These are phyloP conservation scores for Aspergillus flavus DNA, from an alignment of 2,329 filamentous ascomycete species.

Conservation along the genomic window DNA sequence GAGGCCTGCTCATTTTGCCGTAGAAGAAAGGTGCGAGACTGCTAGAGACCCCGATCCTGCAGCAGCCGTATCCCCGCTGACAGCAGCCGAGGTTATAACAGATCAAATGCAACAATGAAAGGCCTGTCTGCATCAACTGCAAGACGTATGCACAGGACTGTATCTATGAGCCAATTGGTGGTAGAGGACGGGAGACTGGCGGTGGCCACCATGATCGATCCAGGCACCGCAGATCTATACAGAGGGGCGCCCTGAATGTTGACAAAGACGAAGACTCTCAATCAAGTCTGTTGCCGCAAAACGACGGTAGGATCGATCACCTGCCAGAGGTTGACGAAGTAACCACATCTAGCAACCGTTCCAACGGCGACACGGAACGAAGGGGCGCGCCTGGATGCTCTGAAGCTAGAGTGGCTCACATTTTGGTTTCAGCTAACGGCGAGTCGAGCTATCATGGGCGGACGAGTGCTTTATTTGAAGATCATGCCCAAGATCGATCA, in stretches of 20 bases:
- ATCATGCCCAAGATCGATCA: background rate
- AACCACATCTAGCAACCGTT: no score
- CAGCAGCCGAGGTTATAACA: constrained; percentile 21
- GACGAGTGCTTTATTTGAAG: background rate
- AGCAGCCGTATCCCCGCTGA: no score
- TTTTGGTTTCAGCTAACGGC: constrained; percentile 28
- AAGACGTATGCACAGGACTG: constrained; percentile 50
- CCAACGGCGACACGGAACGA: no score
- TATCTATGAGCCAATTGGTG: constrained; percentile 31
- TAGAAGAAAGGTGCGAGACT: no score
- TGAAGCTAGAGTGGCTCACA: constrained; percentile 19
- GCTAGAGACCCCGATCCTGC: no score
- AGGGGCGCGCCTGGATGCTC: background rate
- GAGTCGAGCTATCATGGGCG: constrained; percentile 18
- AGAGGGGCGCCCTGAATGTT: no score
- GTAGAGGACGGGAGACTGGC: constrained; percentile 10
- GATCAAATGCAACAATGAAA: constrained; percentile 55
- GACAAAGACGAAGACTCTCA: no score
- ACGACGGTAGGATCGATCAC: no score
- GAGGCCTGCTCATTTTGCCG: no score
- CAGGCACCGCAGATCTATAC: constrained; percentile 15
- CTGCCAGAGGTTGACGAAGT: no score
- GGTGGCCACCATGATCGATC: constrained; percentile 32
- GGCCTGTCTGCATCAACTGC: constrained; percentile 52
- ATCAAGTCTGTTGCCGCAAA: no score